Conservation (phyloP, 805 yeast species). For the Clavispora asparagi region DNA sequence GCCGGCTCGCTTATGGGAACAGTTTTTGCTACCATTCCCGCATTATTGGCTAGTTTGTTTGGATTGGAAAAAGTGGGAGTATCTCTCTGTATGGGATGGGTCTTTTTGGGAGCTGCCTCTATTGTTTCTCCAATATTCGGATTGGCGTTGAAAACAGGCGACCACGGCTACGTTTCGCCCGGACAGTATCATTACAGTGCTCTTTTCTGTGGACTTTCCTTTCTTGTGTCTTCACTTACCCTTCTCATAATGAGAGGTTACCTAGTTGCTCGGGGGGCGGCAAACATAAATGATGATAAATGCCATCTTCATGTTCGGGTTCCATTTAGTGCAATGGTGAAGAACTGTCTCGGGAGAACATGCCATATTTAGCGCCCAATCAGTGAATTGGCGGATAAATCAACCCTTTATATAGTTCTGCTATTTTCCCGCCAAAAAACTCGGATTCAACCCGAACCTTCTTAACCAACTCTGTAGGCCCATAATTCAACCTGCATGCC, state of each 20-base stretch:
- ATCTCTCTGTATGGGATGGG: slow-evolving; percentile 49
- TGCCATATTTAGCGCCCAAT: background rate
- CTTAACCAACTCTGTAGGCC: too few species aligned
- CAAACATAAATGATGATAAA: slow-evolving; percentile 10
- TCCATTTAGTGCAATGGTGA: slow-evolving; percentile 9
- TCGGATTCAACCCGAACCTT: too few species aligned
- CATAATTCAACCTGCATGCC: too few species aligned
- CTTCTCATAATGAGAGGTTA: slow-evolving; percentile 50
- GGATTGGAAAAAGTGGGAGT: slow-evolving; percentile 51
- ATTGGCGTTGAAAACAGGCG: slow-evolving; percentile 38
- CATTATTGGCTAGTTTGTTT: slow-evolving; percentile 46
- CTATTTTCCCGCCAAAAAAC: too few species aligned
- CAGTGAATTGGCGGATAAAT: too few species aligned
- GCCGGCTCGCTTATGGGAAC: slow-evolving; percentile 59
- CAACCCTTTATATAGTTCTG: too few species aligned
- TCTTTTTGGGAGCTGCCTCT: slow-evolving; percentile 44
- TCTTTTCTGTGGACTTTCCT: slow-evolving; percentile 55
- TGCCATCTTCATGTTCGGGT: slow-evolving; percentile 15
- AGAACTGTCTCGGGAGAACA: background rate
- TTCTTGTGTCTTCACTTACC: slow-evolving; percentile 39
- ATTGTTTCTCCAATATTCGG: slow-evolving; percentile 61
- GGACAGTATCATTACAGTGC: slow-evolving; percentile 49
- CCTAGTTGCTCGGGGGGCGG: slow-evolving; percentile 44
- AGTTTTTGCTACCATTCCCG: slow-evolving; percentile 51
- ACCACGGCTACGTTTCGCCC: slow-evolving; percentile 26